A percentile compares a stretch with the other conserved stretches of the same genome.
Conservation (phyloP, 208 protist species). For the Leishmania aethiopica region DNA sequence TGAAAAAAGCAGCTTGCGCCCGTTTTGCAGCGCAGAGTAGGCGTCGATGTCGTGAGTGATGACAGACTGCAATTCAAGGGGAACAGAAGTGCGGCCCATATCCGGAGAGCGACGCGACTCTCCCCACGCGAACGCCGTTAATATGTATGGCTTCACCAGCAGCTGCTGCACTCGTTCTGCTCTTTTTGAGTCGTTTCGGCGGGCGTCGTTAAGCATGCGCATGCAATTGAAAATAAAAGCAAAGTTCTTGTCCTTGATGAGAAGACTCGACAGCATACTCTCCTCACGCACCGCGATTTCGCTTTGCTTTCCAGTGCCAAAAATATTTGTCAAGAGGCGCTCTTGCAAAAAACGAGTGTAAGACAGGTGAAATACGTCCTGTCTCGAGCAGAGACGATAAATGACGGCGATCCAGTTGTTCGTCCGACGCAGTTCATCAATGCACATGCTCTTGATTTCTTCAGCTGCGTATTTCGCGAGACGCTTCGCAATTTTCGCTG, state of each 20-base stretch:
- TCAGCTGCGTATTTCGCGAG: constrained; percentile 30
- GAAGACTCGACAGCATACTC: constrained; percentile 41
- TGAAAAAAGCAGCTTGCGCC: constrained; percentile 28
- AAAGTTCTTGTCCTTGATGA: constrained; percentile 47
- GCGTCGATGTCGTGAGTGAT: neutral
- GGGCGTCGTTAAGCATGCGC: constrained; percentile 46
- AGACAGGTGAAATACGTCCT: constrained; percentile 45
- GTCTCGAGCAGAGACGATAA: constrained; percentile 40
- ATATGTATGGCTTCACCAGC: constrained; percentile 18
- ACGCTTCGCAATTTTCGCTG: constrained; percentile 30
- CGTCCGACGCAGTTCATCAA: constrained; percentile 10
- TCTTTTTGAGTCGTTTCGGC: constrained; percentile 2
- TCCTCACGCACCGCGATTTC: constrained; percentile 34
- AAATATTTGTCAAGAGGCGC: constrained; percentile 39
- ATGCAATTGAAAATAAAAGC: constrained; percentile 48
- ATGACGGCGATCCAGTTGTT: constrained; percentile 47
- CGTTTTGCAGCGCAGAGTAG: constrained; percentile 15
- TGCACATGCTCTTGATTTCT: constrained; percentile 21
- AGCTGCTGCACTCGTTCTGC: constrained; percentile 3
- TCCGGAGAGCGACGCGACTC: constrained; percentile 23
- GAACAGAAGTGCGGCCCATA: neutral
- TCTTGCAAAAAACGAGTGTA: constrained; percentile 43
- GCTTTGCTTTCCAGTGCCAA: constrained; percentile 9
- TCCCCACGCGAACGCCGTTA: constrained; percentile 23
- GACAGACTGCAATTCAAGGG: constrained; percentile 6